Evolutionary conservation across 352 stramenopile species (phyloP), one percentile per base, ranked within the genome.

Genomic region (Phytophthora nicotianae): DNA sequence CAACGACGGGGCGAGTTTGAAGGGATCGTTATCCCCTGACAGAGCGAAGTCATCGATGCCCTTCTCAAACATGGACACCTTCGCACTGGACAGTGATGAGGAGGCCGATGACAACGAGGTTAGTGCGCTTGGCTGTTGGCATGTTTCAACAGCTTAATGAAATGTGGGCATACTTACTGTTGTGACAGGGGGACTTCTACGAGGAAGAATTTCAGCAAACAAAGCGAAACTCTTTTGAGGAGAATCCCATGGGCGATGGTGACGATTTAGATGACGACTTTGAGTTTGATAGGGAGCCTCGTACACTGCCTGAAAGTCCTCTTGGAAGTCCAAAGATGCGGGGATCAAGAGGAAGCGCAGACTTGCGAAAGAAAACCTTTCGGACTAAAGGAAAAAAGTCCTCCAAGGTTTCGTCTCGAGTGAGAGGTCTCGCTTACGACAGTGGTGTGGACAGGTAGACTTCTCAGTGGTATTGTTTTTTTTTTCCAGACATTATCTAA

Each of bases 191-290:
- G 19, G 82, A 93, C 9, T 90, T 89, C 27, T 92, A 82, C 47
- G 86, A 94, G 13, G 88, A 96, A 35, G 86, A 94, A 0, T 81
- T 91, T 19, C 61, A 79, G 8, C 73, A 78, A 32, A 50, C 62
- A 3, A 96, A 93, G 58, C 72, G 77, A n/a, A 66, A 68, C 16
- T 93, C 84, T 3, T 95, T 94, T 55, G 86, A 94, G 43, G 88
- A 95, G 32, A 89, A 87, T 33, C 63, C 72, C 2, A 65, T 90
- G 47, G 86, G 77, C 29, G 88, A 96, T 66, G 29, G 67, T 13
- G 88, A 96, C 42, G 88, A 96, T 64, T 70, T 71, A 23, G 88
- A 96, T 58, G 88, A 96, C 50, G 88, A 96, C 51, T 95, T 95
- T 51, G 88, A 95, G 49, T 96, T 96, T 64, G 88, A 96, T 66